Evolutionary conservation across 495 filamentous ascomycete genomes (phyloP).

Genomic region (Cercophora samala): DNA sequence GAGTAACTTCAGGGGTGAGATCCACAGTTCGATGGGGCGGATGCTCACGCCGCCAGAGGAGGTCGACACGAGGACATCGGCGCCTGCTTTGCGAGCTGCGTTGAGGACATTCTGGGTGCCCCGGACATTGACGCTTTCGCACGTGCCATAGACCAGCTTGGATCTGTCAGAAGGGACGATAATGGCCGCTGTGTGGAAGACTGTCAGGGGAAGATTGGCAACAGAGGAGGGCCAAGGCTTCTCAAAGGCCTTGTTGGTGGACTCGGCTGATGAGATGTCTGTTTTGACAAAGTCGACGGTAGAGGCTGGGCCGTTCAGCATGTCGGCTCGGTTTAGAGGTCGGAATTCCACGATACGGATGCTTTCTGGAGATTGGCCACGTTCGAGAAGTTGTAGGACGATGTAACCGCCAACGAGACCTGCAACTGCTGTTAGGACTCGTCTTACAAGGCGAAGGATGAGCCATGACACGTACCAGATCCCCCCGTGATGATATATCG

Average conservation of each 20-base stretch:
- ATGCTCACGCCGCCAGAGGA: slow-evolving; percentile 54
- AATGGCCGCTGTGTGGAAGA: slow-evolving; percentile 46
- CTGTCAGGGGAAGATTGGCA: slow-evolving; percentile 37
- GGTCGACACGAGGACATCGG: slow-evolving; percentile 57
- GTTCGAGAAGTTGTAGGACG: slow-evolving; percentile 43
- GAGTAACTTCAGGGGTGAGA: slow-evolving; percentile 44
- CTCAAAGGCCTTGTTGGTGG: slow-evolving; percentile 36
- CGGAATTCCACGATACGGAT: slow-evolving; percentile 46
- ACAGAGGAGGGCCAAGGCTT: slow-evolving; percentile 36
- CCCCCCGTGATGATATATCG: slow-evolving; percentile 58
- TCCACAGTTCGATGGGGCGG: slow-evolving; percentile 47
- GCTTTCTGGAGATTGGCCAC: slow-evolving; percentile 37
- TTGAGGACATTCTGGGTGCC: slow-evolving; percentile 58
- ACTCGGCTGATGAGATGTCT: slow-evolving; percentile 39
- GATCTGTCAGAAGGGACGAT: slow-evolving; percentile 46
- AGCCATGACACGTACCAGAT: slow-evolving; percentile 44
- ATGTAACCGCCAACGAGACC: slow-evolving; percentile 46
- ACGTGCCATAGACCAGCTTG: slow-evolving; percentile 35
- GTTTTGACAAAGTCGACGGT: slow-evolving; percentile 40
- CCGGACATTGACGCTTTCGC: slow-evolving; percentile 52
- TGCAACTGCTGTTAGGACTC: slow-evolving; percentile 9
- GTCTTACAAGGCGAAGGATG: background rate
- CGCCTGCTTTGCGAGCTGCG: slow-evolving; percentile 47
- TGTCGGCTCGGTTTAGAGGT: slow-evolving; percentile 36
- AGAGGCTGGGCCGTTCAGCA: slow-evolving; percentile 29